These are phyloP conservation scores for Colletotrichum nymphaeae DNA, from an alignment of 2,329 filamentous ascomycete genomes.

Conservation along the genomic window DNA sequence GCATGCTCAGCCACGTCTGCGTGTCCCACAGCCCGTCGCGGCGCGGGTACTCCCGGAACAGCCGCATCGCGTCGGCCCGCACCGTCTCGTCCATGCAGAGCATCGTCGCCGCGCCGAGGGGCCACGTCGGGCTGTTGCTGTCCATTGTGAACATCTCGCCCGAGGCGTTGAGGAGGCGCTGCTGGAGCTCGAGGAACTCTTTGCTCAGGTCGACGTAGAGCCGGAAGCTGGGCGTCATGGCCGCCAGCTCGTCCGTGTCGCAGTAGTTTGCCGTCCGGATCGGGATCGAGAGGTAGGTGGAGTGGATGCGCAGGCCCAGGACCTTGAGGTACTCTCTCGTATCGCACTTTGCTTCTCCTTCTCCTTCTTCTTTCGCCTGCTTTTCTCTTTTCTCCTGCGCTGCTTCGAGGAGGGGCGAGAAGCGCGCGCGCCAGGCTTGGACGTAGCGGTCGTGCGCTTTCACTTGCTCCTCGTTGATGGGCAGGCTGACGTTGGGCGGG, in stretches of 20 bases:
- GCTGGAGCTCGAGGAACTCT: conserved; percentile 6
- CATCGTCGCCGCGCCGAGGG: conserved; percentile 53
- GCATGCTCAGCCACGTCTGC: conserved; percentile 51
- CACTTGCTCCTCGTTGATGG: conserved; percentile 16
- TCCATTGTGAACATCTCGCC: conserved; percentile 27
- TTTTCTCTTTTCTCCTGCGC: background rate
- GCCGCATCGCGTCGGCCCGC: conserved; percentile 52
- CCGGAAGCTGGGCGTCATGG: conserved; percentile 54
- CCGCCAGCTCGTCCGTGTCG: conserved; percentile 46
- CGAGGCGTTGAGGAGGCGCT: background rate
- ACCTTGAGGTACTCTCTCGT: conserved; percentile 3
- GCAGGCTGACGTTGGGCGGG: conserved; percentile 3
- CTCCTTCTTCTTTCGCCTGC: background rate
- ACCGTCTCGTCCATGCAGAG: conserved; percentile 51
- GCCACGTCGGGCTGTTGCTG: conserved; percentile 48
- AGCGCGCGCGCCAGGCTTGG: conserved; percentile 15
- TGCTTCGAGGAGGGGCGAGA: conserved; percentile 38
- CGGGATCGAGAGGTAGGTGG: conserved; percentile 42
- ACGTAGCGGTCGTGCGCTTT: conserved; percentile 34
- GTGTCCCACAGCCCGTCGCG: conserved; percentile 58
- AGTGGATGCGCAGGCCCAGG: conserved; percentile 22
- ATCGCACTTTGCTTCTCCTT: background rate
- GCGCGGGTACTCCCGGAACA: conserved; percentile 53
- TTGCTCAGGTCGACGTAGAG: conserved; percentile 10
- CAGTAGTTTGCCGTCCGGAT: conserved; percentile 41